Evolutionary conservation across 2,329 filamentous ascomycete genomes (phyloP).

Genomic region (Allantophomopsis lycopodina): DNA sequence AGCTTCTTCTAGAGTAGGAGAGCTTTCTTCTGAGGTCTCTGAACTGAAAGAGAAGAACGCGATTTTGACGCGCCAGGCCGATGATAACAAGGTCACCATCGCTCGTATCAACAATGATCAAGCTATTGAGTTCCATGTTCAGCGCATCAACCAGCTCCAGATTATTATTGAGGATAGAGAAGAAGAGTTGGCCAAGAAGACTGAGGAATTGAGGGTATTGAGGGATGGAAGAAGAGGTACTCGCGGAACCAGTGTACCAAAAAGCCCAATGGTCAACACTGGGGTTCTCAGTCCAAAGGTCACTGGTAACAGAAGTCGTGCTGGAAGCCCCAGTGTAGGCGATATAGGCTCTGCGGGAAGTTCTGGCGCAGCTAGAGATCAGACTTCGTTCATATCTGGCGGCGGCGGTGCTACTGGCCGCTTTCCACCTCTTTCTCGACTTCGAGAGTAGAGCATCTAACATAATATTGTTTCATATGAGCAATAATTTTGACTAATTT

Average conservation of each 20-base stretch:
- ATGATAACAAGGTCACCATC: slow-evolving; percentile 12
- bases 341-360: background rate
- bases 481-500: too few species aligned
- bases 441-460: too few species aligned
- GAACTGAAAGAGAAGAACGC: slow-evolving; percentile 7
- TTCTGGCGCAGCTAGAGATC: background rate
- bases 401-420: too few species aligned
- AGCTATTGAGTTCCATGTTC: slow-evolving; percentile 18
- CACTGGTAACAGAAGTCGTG: slow-evolving; percentile 1
- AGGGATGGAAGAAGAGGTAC: slow-evolving; percentile 24
- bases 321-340: background rate
- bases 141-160: slow-evolving; percentile 15
- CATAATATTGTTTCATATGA: too few species aligned
- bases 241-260: slow-evolving; percentile 14
- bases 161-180: slow-evolving; percentile 18
- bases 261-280: slow-evolving; percentile 14
- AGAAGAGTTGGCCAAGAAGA: slow-evolving; percentile 23
- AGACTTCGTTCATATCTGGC: too few species aligned
- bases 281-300: slow-evolving; percentile 12
- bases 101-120: slow-evolving; percentile 12
- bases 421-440: too few species aligned
- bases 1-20: slow-evolving; percentile 9
- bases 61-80: slow-evolving; percentile 8
- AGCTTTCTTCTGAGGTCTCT: slow-evolving; percentile 7
- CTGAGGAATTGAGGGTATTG: slow-evolving; percentile 20